Percentiles rank a stretch among this genome's conserved stretches.
These are phyloP conservation scores for Sugiyamaella mastotermitis DNA, from an alignment of 805 yeast genomes.

Conservation along the genomic window DNA sequence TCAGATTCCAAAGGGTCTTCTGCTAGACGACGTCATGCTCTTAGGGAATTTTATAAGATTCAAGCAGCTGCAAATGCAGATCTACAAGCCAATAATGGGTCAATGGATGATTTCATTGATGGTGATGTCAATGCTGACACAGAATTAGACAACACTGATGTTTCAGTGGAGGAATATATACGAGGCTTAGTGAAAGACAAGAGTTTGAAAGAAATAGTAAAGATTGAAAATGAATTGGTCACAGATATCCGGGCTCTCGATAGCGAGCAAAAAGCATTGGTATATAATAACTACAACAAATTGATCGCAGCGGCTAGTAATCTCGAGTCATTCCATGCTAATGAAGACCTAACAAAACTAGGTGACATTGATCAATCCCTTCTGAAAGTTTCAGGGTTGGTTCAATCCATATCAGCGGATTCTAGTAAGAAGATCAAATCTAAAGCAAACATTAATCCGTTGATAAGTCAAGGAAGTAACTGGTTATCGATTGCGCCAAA, in stretches of 20 bases:
- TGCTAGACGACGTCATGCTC: constrained; percentile 26
- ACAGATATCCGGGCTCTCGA: constrained; percentile 28
- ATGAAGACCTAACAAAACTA: constrained; percentile 5
- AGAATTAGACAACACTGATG: constrained; percentile 19
- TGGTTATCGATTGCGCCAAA: constrained; percentile 4
- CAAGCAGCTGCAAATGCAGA: constrained; percentile 17
- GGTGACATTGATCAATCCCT: constrained; percentile 6
- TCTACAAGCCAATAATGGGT: constrained; percentile 4
- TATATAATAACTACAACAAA: constrained; percentile 34
- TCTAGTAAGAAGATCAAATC: too few species aligned
- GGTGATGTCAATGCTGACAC: constrained; percentile 6
- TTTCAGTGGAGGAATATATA: constrained; percentile 22
- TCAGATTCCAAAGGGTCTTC: constrained; percentile 5
- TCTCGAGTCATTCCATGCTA: constrained; percentile 16
- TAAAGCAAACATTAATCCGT: too few species aligned
- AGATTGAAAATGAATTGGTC: constrained; percentile 23
- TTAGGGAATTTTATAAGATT: constrained; percentile 32
- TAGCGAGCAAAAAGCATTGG: constrained; percentile 34
- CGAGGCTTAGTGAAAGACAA: constrained; percentile 14
- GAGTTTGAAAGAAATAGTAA: constrained; percentile 22
- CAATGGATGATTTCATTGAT: constrained; percentile 3
- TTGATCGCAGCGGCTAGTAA: constrained; percentile 31
- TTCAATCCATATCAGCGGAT: constrained; percentile 3
- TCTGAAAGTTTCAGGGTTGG: constrained; percentile 10
- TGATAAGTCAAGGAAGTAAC: too few species aligned